These are phyloP conservation scores for Pholiota conissans DNA, from an alignment of 768 basidiomycete genomes.

Conservation along the genomic window DNA sequence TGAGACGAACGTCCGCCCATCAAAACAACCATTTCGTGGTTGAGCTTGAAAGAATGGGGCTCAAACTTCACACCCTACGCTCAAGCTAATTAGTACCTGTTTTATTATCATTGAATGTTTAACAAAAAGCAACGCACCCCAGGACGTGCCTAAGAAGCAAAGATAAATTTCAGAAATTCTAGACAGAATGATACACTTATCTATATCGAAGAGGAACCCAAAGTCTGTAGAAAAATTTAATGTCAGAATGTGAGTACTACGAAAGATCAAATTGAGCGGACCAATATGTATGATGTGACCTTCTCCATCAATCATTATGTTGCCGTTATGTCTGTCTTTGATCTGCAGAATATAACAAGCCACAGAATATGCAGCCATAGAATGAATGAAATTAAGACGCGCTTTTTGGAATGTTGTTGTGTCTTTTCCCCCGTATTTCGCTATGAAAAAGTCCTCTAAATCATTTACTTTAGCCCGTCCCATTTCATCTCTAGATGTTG, in stretches of 20 bases:
- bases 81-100: conserved; percentile 6
- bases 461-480: conserved; percentile 98
- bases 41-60: conserved; percentile 96
- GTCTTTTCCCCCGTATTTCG: conserved; percentile 90
- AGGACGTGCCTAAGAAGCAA: conserved; percentile 49
- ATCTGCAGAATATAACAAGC: conserved; percentile 98
- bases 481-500: conserved; percentile 99
- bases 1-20: conserved; percentile 97
- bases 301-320: conserved; percentile 99
- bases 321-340: conserved; percentile 98
- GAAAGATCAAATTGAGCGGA: conserved; percentile 32
- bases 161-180: conserved; percentile 22
- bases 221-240: conserved; percentile 61
- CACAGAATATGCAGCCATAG: conserved; percentile 98
- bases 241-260: conserved; percentile 1
- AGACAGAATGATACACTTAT: conserved; percentile 53
- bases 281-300: conserved; percentile 97
- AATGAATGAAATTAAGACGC: conserved; percentile 94
- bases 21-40: conserved; percentile 96
- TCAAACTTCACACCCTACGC: conserved; percentile 96
- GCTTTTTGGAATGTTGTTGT: conserved; percentile 90
- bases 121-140: conserved; percentile 46
- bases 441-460: conserved; percentile 88
- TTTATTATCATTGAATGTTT: background rate
- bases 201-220: conserved; percentile 97